Evolutionary conservation across 164 flowering plant genomes (phyloP).

Genomic region (Aristolochia contorta): DNA sequence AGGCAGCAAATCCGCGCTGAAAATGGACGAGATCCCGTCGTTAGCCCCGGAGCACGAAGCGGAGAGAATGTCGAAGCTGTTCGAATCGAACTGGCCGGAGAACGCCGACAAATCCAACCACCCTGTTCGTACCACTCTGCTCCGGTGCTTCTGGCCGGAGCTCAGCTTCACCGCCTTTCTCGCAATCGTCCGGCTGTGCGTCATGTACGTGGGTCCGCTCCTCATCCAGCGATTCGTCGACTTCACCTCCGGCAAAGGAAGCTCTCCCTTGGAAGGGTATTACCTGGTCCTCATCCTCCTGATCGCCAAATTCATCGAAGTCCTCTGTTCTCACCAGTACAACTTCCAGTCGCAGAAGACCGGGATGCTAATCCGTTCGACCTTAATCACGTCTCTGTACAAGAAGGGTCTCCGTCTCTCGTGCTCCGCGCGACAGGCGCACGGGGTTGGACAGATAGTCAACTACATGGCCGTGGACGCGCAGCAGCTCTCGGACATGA

Average conservation of each 20-base stretch:
- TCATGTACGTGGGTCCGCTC: conserved; percentile 77
- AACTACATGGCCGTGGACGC: conserved; percentile 98
- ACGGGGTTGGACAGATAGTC: conserved; percentile 91
- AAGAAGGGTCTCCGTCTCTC: conserved; percentile 76
- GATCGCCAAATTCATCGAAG: conserved; percentile 62
- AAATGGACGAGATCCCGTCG: conserved; percentile 58
- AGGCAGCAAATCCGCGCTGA: conserved; percentile 66
- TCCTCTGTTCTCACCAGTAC: conserved; percentile 61
- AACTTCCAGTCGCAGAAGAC: conserved; percentile 73
- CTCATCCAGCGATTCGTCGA: conserved; percentile 74
- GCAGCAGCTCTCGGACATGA: conserved; percentile 92
- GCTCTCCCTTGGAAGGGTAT: conserved; percentile 70
- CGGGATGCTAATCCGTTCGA: conserved; percentile 79
- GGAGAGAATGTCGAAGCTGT: conserved; percentile 50
- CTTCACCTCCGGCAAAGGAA: conserved; percentile 60
- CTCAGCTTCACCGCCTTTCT: conserved; percentile 61
- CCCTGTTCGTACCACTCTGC: conserved; percentile 60
- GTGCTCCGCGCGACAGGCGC: conserved; percentile 79
- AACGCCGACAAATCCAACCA: conserved; percentile 45
- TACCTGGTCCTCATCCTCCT: conserved; percentile 62
- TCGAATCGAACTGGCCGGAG: conserved; percentile 71
- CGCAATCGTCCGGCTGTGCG: conserved; percentile 56
- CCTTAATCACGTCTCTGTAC: conserved; percentile 72
- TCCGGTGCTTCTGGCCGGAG: conserved; percentile 84
- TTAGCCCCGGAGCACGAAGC: conserved; percentile 77